Conservation (phyloP, 441 rosid genomes). For the Raphanus hybrid region DNA sequence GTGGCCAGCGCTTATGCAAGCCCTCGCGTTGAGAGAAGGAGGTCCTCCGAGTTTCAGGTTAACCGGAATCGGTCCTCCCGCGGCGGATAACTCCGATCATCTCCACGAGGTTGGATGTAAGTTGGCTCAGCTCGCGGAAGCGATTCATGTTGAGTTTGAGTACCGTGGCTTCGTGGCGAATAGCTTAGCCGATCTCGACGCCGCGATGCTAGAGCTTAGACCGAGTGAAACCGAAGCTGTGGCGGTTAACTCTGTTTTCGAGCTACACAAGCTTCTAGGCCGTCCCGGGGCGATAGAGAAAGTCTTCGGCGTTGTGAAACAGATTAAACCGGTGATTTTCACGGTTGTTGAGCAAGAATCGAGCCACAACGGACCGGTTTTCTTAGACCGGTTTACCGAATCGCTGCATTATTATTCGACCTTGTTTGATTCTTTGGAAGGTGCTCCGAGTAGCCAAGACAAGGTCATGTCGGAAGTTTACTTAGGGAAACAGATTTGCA, state of each 20-base stretch:
- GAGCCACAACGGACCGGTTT: slow-evolving; percentile 78
- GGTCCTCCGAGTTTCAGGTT: slow-evolving; percentile 85
- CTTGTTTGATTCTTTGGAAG: slow-evolving; percentile 85
- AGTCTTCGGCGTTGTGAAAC: slow-evolving; percentile 65
- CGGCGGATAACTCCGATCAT: slow-evolving; percentile 60
- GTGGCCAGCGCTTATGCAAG: slow-evolving; percentile 90
- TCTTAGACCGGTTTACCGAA: slow-evolving; percentile 82
- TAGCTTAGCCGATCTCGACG: slow-evolving; percentile 81
- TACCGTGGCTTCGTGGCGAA: slow-evolving; percentile 79
- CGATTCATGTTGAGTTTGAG: slow-evolving; percentile 75
- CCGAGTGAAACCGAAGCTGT: slow-evolving; percentile 64
- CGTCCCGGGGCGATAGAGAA: slow-evolving; percentile 71
- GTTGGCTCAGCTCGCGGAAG: slow-evolving; percentile 77
- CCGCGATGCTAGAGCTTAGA: slow-evolving; percentile 68
- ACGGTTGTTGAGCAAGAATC: slow-evolving; percentile 93
- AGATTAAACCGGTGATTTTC: slow-evolving; percentile 73
- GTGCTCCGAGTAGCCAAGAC: slow-evolving; percentile 48
- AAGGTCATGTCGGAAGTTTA: slow-evolving; percentile 43
- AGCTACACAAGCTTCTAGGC: slow-evolving; percentile 73
- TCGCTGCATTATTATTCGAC: slow-evolving; percentile 79
- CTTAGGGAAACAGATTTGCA: slow-evolving; percentile 74
- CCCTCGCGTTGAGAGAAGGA: slow-evolving; percentile 71
- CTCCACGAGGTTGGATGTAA: slow-evolving; percentile 83
- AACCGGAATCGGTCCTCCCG: slow-evolving; percentile 83
- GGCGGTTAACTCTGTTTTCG: slow-evolving; percentile 86